These are phyloP conservation scores for Leccinum uliginosum DNA, from an alignment of 768 basidiomycete genomes.

Conservation along the genomic window DNA sequence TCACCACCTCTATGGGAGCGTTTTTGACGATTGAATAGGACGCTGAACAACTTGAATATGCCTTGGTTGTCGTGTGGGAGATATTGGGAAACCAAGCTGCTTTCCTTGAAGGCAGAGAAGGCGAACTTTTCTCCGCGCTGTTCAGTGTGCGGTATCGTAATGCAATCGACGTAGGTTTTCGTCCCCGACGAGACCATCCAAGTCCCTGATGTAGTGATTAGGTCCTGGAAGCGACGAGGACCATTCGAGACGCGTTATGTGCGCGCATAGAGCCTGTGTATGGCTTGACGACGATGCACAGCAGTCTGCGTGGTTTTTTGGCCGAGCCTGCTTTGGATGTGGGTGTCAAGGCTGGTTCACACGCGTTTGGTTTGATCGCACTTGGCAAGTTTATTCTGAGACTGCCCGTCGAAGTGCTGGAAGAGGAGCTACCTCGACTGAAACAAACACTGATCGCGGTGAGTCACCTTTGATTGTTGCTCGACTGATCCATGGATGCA, in stretches of 20 bases:
- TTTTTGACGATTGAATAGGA: slow-evolving; percentile 37
- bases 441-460: slow-evolving; percentile 68
- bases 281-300: slow-evolving; percentile 79
- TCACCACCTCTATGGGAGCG: background rate
- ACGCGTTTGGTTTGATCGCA: slow-evolving; percentile 81
- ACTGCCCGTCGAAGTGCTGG: slow-evolving; percentile 77
- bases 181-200: background rate
- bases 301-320: slow-evolving; percentile 62
- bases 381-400: slow-evolving; percentile 79
- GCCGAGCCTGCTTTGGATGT: slow-evolving; percentile 46
- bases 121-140: slow-evolving; percentile 67
- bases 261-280: slow-evolving; percentile 77
- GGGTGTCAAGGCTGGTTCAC: slow-evolving; percentile 59
- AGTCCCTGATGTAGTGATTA: slow-evolving; percentile 25
- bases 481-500: background rate
- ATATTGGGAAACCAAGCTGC: slow-evolving; percentile 69
- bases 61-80: slow-evolving; percentile 80
- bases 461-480: slow-evolving; percentile 22
- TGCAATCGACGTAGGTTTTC: slow-evolving; percentile 55
- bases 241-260: slow-evolving; percentile 72
- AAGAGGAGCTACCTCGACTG: slow-evolving; percentile 81
- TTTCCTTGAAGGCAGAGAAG: slow-evolving; percentile 76
- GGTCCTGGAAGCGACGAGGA: slow-evolving; percentile 81
- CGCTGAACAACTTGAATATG: slow-evolving; percentile 68
- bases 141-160: slow-evolving; percentile 72